Base-by-base conservation (phyloP, 441 rosid genomes). In the Manihot esculenta region DNA sequence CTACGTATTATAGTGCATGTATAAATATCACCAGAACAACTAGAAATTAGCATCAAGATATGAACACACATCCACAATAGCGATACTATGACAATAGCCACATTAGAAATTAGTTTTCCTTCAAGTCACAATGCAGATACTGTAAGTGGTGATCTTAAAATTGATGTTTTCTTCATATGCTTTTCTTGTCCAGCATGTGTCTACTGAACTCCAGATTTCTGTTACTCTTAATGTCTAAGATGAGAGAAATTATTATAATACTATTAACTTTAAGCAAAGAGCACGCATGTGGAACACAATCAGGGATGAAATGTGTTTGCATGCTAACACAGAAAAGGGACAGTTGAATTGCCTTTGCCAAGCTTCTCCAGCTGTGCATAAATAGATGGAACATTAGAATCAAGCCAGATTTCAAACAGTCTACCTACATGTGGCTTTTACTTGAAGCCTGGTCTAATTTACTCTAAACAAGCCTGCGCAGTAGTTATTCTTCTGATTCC, bases 1-100 rank as follows among this genome's bases (percentile, higher is more conserved):
- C 99, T 94, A 76, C 77, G 51, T 54, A 73, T 70, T 12, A 41
- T 6, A 59, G 26, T 7, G 26, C 49, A 66, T 18, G 13, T 26
- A 59, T 51, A 33, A 41, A 56, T 30, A 70, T 64, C n/a, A 27
- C 27, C n/a, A 58, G 42, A 62, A 66, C 55, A 53, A 62, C 42
- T 23, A 66, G 35, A 70, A 50, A 65, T 48, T 59, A 47, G 30
- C 50, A 72, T 1, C 17, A 23, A n/a, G 21, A 45, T 33, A 26
- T 21, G 23, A 55, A 63, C 33, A 30, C 33, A 61, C 18, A 62
- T 13, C 20, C 17, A 17, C 59, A 70, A 11, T 13, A 4, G n/a
- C 17, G 13, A 27, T 20, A 27, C 14, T 35, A n/a, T n/a, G 20
- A 20, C 35, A 70, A 18, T n/a, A n/a, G n/a, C 33, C 33, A 56